Conservation (phyloP, 371 early-diverging fungal species). For the Enterospora canceri region DNA sequence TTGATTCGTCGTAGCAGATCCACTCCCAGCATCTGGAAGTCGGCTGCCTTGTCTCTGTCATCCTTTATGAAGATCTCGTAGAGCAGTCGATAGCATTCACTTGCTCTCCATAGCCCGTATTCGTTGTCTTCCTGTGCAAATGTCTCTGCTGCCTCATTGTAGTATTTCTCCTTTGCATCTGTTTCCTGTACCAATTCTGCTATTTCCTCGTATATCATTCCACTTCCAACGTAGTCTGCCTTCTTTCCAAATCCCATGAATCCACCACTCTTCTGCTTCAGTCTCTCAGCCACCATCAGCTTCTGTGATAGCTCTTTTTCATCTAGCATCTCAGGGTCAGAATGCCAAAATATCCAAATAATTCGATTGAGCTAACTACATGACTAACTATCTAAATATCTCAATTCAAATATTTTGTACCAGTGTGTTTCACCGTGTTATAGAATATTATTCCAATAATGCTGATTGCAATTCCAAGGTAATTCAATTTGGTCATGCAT, state of each 20-base stretch:
- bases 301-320: slow-evolving; percentile 9
- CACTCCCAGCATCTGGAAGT: neutral
- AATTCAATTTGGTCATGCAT: slow-evolving; percentile 36
- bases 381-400: no score
- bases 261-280: slow-evolving; percentile 5
- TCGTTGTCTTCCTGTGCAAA: slow-evolving; percentile 15
- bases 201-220: slow-evolving; percentile 22
- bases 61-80: slow-evolving; percentile 9
- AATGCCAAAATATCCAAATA: neutral
- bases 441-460: slow-evolving; percentile 50
- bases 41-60: neutral
- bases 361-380: neutral
- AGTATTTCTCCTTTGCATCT: slow-evolving; percentile 9
- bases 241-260: slow-evolving; percentile 2
- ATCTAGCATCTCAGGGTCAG: neutral
- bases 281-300: slow-evolving; percentile 12
- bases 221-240: slow-evolving; percentile 21
- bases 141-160: slow-evolving; percentile 14
- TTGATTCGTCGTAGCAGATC: slow-evolving; percentile 6
- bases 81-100: slow-evolving; percentile 9
- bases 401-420: neutral
- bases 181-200: neutral
- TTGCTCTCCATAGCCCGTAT: slow-evolving; percentile 13
- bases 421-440: slow-evolving; percentile 10
- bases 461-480: slow-evolving; percentile 47